Base-by-base conservation (phyloP, 768 basidiomycete genomes). In the Heimioporus sp. region DNA sequence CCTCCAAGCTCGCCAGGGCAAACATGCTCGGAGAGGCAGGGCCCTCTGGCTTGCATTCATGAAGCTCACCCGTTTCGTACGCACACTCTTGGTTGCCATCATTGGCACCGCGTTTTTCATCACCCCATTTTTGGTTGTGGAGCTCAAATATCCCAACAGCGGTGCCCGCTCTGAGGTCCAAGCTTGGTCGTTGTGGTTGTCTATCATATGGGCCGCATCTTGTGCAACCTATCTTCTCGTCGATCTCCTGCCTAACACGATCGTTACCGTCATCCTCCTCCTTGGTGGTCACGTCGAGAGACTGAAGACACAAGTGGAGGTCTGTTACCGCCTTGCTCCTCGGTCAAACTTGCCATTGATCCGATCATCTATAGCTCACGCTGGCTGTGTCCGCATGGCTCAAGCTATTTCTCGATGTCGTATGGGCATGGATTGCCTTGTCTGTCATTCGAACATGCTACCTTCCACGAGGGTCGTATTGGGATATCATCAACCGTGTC, bases 401-500 rank as follows among this genome's bases (percentile, higher is more conserved):
- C 24, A 90, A 90, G 63, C 70, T 90, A 9, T 70, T 77, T 3
- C 73, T 91, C 10, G 84, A 85, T 53, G 72, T 85, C 4, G 66
- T 80, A 4, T 88, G 86, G 83, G 77, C 81, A 43, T 92, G 90
- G 90, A 82, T 90, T 56, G 74, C 81, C 19, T 71, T 90, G 41
- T 86, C 85, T 16, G 76, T 81, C 46, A 80, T 86, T 53, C 79
- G 80, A 38, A 66, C 75, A 2, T 68, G 81, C 20, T 78, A 83
- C 58, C 62, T 80, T 5, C 88, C 87, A 12, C 76, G 82, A 0
- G 84, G 81, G 11, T 62, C 68, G 2, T 89, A 89, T 57, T 90
- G 88, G 90, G 64, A 70, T 5, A 76, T 80, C 50, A 67, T 89
- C 49, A 88, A 90, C 60, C 80, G 83, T 17, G 75, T 86, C 28